Evolutionary conservation across 108 stramenopile species (phyloP).

Genomic region (Chaetoceros muelleri): DNA sequence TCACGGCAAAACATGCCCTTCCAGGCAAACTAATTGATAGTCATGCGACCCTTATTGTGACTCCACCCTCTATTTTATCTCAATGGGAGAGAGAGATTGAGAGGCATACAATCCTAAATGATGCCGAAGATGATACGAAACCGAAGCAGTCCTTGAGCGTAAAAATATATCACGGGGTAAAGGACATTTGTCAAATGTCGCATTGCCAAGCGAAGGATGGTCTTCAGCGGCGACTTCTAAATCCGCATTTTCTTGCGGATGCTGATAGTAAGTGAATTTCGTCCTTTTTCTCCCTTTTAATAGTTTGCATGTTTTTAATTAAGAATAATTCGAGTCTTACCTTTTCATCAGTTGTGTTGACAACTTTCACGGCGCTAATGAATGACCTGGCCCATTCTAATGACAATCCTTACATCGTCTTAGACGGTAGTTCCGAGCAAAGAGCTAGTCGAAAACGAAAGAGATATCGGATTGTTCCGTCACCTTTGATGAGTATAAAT

Average conservation of each 20-base stretch:
- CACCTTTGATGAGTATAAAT: constrained; percentile 41
- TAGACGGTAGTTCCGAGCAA: constrained; percentile 5
- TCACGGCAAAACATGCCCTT: constrained; percentile 3
- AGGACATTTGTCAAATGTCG: constrained; percentile 8
- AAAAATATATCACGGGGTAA: constrained; percentile 45
- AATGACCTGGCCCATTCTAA: constrained; percentile 48
- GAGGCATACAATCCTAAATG: constrained; percentile 22
- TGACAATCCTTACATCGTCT: constrained; percentile 42
- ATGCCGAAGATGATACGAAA: neutral
- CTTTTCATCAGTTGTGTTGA: constrained; percentile 26
- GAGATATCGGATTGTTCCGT: constrained; percentile 50
- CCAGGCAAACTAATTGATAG: constrained; percentile 21
- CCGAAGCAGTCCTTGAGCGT: constrained; percentile 25
- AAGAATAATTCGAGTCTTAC: no score
- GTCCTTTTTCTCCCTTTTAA: neutral
- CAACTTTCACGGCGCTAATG: constrained; percentile 44
- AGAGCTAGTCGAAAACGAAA: constrained; percentile 26
- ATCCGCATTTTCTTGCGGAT: constrained; percentile 48
- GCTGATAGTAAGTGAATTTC: constrained; percentile 17
- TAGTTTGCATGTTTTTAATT: neutral
- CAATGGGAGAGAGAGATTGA: constrained; percentile 65
- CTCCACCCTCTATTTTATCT: constrained; percentile 45
- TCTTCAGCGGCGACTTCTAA: constrained; percentile 17
- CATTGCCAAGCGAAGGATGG: neutral
- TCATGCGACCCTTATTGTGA: constrained; percentile 58